Evolutionary conservation across 768 basidiomycete species (phyloP).

Genomic region (Russula foetens): DNA sequence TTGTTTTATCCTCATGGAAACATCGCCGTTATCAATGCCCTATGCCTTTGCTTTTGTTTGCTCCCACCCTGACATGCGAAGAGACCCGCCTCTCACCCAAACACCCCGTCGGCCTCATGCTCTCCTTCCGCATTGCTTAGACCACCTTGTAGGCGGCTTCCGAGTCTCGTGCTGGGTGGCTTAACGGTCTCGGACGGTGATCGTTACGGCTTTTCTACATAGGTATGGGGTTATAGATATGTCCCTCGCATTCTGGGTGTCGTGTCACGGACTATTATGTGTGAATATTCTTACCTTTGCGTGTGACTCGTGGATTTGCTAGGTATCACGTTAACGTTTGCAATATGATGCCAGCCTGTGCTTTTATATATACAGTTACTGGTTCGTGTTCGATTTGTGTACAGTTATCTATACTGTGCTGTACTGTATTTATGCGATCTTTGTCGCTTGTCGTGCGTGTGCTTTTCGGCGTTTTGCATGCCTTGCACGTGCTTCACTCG

Average conservation of each 20-base stretch:
- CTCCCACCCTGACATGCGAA: not conserved
- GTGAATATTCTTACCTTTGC: not conserved
- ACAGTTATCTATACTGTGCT: no score
- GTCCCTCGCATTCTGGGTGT: no score
- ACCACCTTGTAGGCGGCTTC: conserved; percentile 14
- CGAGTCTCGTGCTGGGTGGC: conserved; percentile 10
- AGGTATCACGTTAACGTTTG: not conserved
- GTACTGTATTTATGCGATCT: not conserved
- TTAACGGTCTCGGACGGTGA: conserved; percentile 15
- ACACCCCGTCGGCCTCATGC: no score
- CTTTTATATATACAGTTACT: not conserved
- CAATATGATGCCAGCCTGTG: not conserved
- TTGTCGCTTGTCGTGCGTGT: not conserved
- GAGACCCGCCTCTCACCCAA: not conserved
- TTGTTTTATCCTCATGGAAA: not conserved
- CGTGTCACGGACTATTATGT: not conserved
- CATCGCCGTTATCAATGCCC: not conserved
- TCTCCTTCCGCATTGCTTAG: not conserved
- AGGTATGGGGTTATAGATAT: not conserved
- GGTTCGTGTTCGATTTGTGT: not conserved
- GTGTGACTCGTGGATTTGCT: not conserved
- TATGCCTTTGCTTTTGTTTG: not conserved
- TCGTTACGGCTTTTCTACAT: not conserved
- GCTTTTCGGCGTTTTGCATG: not conserved
- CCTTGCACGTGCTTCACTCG: not conserved